These are phyloP conservation scores for Irpex sp. DNA, from an alignment of 1,284 basidiomycete genomes.

Conservation along the genomic window DNA sequence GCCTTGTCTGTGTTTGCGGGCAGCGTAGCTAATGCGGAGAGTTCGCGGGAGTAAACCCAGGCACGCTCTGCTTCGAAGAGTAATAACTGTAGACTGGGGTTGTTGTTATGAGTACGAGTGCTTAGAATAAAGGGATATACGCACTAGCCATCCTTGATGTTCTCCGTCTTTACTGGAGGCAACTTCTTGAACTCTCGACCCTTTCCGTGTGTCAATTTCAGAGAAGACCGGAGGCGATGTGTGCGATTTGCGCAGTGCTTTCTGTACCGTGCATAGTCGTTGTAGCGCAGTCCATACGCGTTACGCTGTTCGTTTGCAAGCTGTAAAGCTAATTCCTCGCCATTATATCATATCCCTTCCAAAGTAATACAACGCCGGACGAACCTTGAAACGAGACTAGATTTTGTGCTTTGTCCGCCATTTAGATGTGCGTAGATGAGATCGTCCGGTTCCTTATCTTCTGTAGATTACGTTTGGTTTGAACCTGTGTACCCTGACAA, in stretches of 20 bases:
- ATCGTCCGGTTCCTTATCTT: neutral
- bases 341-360: neutral
- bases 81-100: conserved; percentile 72
- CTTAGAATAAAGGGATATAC: conserved; percentile 28
- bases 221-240: conserved; percentile 80
- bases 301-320: conserved; percentile 87
- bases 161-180: conserved; percentile 59
- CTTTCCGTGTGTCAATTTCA: conserved; percentile 87
- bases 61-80: conserved; percentile 89
- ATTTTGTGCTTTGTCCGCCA: conserved; percentile 6
- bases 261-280: conserved; percentile 83
- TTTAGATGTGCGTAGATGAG: conserved; percentile 1
- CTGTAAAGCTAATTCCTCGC: conserved; percentile 56
- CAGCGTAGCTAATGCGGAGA: conserved; percentile 50
- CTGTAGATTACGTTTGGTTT: too few species aligned
- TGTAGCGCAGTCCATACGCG: conserved; percentile 88
- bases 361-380: neutral
- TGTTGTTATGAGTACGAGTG: neutral
- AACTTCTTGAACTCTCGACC: conserved; percentile 87
- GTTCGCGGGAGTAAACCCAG: conserved; percentile 88
- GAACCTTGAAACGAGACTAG: neutral
- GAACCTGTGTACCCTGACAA: neutral
- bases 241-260: conserved; percentile 90
- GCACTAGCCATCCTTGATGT: conserved; percentile 78
- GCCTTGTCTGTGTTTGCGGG: conserved; percentile 38